These are phyloP conservation scores for Paracamarosporium sp. DNA, from an alignment of 2,329 filamentous ascomycete species.

Conservation along the genomic window DNA sequence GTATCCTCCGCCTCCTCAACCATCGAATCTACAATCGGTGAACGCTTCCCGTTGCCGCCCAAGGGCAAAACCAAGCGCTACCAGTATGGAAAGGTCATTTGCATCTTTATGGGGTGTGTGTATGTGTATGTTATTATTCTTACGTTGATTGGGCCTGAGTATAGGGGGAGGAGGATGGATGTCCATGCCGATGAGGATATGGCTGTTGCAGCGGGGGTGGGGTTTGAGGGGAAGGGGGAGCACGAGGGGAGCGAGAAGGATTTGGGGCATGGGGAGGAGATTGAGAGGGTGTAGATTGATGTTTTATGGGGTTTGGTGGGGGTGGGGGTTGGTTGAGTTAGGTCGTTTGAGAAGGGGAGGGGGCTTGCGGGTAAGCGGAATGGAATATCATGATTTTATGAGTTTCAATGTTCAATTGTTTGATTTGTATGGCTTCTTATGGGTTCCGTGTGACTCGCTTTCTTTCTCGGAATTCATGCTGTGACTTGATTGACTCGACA, in stretches of 20 bases:
- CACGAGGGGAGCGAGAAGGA: constrained; percentile 15
- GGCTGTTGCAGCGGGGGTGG: constrained; percentile 30
- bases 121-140: constrained; percentile 69
- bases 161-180: constrained; percentile 45
- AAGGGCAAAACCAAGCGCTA: constrained; percentile 47
- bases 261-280: constrained; percentile 11
- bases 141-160: constrained; percentile 67
- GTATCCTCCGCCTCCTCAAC: constrained; percentile 73
- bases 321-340: not conserved
- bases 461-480: no score
- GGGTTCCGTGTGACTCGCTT: no score
- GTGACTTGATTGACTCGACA: no score
- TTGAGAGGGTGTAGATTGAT: constrained; percentile 10
- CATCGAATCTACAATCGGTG: constrained; percentile 77
- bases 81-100: constrained; percentile 81
- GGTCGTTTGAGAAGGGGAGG: not conserved
- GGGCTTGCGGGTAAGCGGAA: no score
- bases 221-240: constrained; percentile 10
- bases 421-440: no score
- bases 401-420: no score
- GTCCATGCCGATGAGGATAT: constrained; percentile 43
- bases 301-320: no score
- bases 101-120: constrained; percentile 89
- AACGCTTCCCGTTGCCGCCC: constrained; percentile 73
- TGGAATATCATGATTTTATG: no score